Conservation (phyloP, 2,329 filamentous ascomycete genomes). For the Neophaeococcomyces mojaviensis region DNA sequence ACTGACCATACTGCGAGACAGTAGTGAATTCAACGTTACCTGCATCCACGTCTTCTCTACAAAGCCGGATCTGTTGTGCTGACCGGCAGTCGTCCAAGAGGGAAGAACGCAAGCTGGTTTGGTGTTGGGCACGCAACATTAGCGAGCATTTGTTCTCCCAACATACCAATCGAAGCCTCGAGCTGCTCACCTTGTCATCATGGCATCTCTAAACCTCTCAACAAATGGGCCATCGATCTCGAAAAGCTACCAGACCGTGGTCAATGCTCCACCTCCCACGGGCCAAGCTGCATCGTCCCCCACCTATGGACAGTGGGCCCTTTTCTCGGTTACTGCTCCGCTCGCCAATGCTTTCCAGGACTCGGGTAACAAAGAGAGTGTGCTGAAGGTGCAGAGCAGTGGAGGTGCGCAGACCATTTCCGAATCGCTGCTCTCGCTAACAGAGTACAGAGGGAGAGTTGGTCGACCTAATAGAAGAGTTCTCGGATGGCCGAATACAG, state of each 20-base stretch:
- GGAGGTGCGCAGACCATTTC: constrained; percentile 55
- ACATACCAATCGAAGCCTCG: background rate
- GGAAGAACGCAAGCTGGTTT: constrained; percentile 4
- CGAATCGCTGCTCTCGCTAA: constrained; percentile 21
- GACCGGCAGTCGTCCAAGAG: background rate
- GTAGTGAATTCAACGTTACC: too few relatives aligned
- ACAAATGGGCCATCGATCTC: constrained; percentile 71
- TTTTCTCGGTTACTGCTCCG: constrained; percentile 88
- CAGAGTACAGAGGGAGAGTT: constrained; percentile 70
- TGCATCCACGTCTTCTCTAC: too few relatives aligned
- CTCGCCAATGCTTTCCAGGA: constrained; percentile 91
- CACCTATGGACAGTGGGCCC: constrained; percentile 84
- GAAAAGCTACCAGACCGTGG: constrained; percentile 65
- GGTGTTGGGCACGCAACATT: constrained; percentile 1
- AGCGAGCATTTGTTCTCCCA: background rate
- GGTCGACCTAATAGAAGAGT: constrained; percentile 82
- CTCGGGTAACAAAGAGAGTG: constrained; percentile 76
- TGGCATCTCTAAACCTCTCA: constrained; percentile 75
- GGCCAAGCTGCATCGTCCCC: constrained; percentile 58
- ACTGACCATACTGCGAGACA: background rate
- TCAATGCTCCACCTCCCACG: constrained; percentile 53
- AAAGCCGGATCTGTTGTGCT: too few relatives aligned
- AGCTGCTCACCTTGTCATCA: constrained; percentile 32
- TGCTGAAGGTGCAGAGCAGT: constrained; percentile 87
- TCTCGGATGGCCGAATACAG: constrained; percentile 92